A percentile compares a stretch with the other conserved stretches of the same genome.
These are phyloP conservation scores for Brassica napus DNA, from an alignment of 345 rosid species.

Conservation along the genomic window Da-Ae NC_063446.1:23821501-23822000, in stretches of 20 bases:
- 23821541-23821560: conserved; percentile 6
- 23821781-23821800: conserved; percentile 83
- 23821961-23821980: conserved; percentile 96
- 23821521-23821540: not conserved
- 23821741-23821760: conserved; percentile 6
- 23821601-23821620: conserved; percentile 5
- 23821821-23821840: conserved; percentile 86
- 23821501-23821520: not conserved
- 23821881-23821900: conserved; percentile 86
- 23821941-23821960: conserved; percentile 94
- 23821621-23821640: conserved; percentile 12
- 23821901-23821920: conserved; percentile 93
- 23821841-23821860: conserved; percentile 84
- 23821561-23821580: conserved; percentile 19
- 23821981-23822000: conserved; percentile 25
- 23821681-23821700: conserved; percentile 5
- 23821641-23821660: conserved; percentile 13
- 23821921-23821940: conserved; percentile 87
- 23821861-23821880: conserved; percentile 91
- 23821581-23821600: conserved; percentile 23
- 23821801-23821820: conserved; percentile 78
- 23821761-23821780: conserved; percentile 33
- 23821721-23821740: not conserved
- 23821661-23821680: conserved; percentile 30
- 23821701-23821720: conserved; percentile 23